phyloP scores from a whole-genome alignment of 2,329 filamentous ascomycete genomes.

The Keithomyces neogunnii region DNA sequence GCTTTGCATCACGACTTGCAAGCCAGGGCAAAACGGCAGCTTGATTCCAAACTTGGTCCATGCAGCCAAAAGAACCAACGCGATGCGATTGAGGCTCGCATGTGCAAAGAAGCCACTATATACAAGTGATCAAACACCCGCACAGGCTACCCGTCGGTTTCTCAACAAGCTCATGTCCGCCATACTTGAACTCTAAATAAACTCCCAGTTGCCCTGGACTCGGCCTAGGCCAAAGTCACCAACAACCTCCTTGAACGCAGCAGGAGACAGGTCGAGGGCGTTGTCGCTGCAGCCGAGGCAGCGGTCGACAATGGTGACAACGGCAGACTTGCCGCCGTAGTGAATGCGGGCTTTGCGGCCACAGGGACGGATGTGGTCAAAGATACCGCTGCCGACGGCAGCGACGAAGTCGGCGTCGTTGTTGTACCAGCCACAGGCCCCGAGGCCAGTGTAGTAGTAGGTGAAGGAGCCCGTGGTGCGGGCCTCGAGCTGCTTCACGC shows the following conservation, averaged over 20 bases:
- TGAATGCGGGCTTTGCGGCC: conserved; percentile 55
- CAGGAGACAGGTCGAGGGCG: conserved; percentile 40
- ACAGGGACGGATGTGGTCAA: conserved; percentile 49
- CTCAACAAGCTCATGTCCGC: neutral
- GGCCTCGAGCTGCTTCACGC: neutral
- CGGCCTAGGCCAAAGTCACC: conserved; percentile 18
- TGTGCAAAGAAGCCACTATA: too few relatives aligned
- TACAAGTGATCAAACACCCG: too few relatives aligned
- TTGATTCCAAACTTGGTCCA: too few relatives aligned
- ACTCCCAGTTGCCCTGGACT: conserved; percentile 1
- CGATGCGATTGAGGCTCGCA: too few relatives aligned
- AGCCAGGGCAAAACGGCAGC: too few relatives aligned
- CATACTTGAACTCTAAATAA: neutral
- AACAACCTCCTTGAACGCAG: conserved; percentile 37
- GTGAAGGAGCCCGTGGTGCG: conserved; percentile 12
- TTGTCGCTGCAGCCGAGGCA: conserved; percentile 41
- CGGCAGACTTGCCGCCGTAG: conserved; percentile 36
- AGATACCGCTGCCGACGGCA: conserved; percentile 59
- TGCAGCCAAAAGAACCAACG: too few relatives aligned
- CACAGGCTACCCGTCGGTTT: too few relatives aligned
- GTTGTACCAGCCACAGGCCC: conserved; percentile 58
- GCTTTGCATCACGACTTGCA: too few relatives aligned
- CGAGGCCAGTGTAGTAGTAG: conserved; percentile 58
- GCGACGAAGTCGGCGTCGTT: conserved; percentile 49
- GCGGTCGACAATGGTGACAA: conserved; percentile 60